Conservation (phyloP, 768 basidiomycete genomes). For the Ramaria rubella region DNA sequence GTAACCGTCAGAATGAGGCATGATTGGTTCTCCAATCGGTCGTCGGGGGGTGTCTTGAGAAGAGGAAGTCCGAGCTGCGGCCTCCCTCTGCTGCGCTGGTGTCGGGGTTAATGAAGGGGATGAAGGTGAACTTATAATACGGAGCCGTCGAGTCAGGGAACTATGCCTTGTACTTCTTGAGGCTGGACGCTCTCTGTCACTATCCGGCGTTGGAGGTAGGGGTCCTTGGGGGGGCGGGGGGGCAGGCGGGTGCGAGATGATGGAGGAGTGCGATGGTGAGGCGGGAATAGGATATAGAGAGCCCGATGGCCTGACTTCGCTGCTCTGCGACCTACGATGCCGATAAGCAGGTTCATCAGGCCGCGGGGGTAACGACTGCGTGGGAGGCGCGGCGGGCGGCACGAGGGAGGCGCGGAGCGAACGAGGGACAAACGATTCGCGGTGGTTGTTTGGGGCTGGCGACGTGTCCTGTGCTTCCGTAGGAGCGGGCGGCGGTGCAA, state of each 20-base stretch:
- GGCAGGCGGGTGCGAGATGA: slow-evolving; percentile 25
- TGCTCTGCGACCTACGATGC: slow-evolving; percentile 18
- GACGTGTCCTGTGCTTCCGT: slow-evolving; percentile 14
- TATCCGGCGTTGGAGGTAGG: slow-evolving; percentile 29
- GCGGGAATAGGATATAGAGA: slow-evolving; percentile 38
- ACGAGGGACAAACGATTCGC: slow-evolving; percentile 52
- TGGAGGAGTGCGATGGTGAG: slow-evolving; percentile 36
- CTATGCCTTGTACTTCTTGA: slow-evolving; percentile 23
- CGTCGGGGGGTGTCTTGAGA: slow-evolving; percentile 27
- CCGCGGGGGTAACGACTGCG: slow-evolving; percentile 53
- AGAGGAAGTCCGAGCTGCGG: slow-evolving; percentile 31
- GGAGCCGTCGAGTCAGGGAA: slow-evolving; percentile 57
- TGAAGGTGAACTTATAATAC: slow-evolving; percentile 60
- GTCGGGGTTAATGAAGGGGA: slow-evolving; percentile 33
- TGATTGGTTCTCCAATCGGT: slow-evolving; percentile 66
- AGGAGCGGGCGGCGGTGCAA: slow-evolving; percentile 66
- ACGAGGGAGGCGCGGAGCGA: slow-evolving; percentile 51
- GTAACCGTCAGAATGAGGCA: slow-evolving; percentile 12
- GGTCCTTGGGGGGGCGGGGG: slow-evolving; percentile 42
- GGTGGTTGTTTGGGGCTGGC: slow-evolving; percentile 16
- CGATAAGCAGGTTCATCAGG: slow-evolving; percentile 47
- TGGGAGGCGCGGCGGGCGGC: slow-evolving; percentile 60
- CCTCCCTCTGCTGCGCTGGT: slow-evolving; percentile 50
- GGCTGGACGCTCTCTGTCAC: slow-evolving; percentile 18
- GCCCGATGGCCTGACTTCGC: slow-evolving; percentile 13